Percentiles rank a stretch among this genome's conserved stretches.
Conservation (phyloP, 441 rosid species). For the Euphorbia celastroides region DNA sequence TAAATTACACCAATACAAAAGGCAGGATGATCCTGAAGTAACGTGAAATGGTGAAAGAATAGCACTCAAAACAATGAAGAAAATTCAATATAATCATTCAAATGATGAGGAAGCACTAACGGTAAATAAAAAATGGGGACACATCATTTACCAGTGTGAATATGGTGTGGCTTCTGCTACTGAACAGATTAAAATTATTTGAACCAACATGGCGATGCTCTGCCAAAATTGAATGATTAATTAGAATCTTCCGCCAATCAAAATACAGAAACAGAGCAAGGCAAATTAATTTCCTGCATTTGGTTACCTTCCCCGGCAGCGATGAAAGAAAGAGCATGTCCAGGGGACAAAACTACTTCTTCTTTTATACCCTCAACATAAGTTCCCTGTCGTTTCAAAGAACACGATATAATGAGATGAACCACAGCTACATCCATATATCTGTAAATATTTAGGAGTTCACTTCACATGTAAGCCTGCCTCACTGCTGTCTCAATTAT, state of each 20-base stretch:
- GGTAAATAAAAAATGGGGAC: background rate
- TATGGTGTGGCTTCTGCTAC: conserved; percentile 99
- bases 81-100: background rate
- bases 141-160: conserved; percentile 68
- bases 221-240: conserved; percentile 34
- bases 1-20: background rate
- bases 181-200: conserved; percentile 91
- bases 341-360: conserved; percentile 99
- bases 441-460: background rate
- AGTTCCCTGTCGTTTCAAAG: conserved; percentile 61
- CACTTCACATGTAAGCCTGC: background rate
- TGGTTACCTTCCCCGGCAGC: conserved; percentile 97
- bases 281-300: background rate
- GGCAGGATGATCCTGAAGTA: background rate
- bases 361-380: conserved; percentile 99
- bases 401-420: background rate
- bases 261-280: conserved; percentile 7
- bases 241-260: conserved; percentile 9
- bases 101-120: background rate
- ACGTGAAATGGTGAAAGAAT: background rate
- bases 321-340: conserved; percentile 96
- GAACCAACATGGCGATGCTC: conserved; percentile 99
- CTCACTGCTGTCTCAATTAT: no score
- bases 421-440: conserved; percentile 1
- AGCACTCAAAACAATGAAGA: background rate